These are phyloP conservation scores for Lantana camara DNA, from an alignment of 257 asterid species.

Conservation along the genomic window DNA sequence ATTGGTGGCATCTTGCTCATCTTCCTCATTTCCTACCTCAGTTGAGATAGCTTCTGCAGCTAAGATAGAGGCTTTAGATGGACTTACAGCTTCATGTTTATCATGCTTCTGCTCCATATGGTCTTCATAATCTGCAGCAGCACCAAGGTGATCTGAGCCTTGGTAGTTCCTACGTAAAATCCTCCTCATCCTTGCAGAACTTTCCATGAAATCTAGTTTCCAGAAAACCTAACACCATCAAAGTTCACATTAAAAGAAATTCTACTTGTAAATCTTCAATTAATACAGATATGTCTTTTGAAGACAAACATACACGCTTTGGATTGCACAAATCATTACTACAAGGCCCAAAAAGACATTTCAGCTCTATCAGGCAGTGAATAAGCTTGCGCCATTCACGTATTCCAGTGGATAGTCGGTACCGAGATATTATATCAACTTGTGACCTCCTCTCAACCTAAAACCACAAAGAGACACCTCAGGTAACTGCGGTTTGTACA, in stretches of 20 bases:
- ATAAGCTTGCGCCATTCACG: slow-evolving; percentile 98
- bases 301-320: slow-evolving; percentile 58
- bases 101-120: slow-evolving; percentile 49
- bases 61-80: slow-evolving; percentile 79
- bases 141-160: slow-evolving; percentile 90
- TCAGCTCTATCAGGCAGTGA: slow-evolving; percentile 83
- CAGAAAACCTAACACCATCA: slow-evolving; percentile 72
- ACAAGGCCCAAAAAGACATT: slow-evolving; percentile 89
- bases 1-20: slow-evolving; percentile 70
- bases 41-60: slow-evolving; percentile 90
- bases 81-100: slow-evolving; percentile 57
- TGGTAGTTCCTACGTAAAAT: slow-evolving; percentile 78
- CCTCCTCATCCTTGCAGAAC: slow-evolving; percentile 95
- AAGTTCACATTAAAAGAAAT: slow-evolving; percentile 26
- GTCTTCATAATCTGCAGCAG: slow-evolving; percentile 92
- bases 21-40: slow-evolving; percentile 68
- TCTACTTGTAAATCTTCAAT: slow-evolving; percentile 26
- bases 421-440: slow-evolving; percentile 74
- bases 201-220: slow-evolving; percentile 92
- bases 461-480: slow-evolving; percentile 31
- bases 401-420: slow-evolving; percentile 73
- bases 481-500: slow-evolving; percentile 10
- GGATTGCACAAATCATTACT: slow-evolving; percentile 67
- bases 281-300: slow-evolving; percentile 18
- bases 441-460: slow-evolving; percentile 97